Conservation (phyloP, 2,329 filamentous ascomycete genomes). For the Esteya vermicola region DNA sequence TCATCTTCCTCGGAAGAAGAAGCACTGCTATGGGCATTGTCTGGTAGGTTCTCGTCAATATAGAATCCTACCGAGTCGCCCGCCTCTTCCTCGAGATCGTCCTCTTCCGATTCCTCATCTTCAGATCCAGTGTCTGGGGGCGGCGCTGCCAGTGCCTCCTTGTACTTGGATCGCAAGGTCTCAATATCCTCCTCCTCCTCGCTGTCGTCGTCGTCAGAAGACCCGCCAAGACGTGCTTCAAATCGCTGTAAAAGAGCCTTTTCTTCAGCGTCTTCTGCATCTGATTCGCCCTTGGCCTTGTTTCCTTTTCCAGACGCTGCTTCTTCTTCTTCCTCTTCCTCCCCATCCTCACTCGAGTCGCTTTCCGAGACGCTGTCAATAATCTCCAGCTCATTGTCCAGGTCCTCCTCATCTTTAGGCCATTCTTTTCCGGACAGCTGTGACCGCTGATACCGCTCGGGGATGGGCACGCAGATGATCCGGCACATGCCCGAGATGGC, state of each 20-base stretch:
- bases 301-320: constrained; percentile 10
- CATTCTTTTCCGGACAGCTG: constrained; percentile 16
- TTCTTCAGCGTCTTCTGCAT: neutral
- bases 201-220: neutral
- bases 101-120: constrained; percentile 5
- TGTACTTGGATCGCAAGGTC: constrained; percentile 1
- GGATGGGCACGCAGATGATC: constrained; percentile 30
- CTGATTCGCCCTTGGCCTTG: neutral
- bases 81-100: constrained; percentile 7
- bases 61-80: constrained; percentile 3
- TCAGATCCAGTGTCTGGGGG: neutral
- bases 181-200: constrained; percentile 18
- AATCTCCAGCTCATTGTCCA: neutral
- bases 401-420: constrained; percentile 14
- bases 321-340: constrained; percentile 17
- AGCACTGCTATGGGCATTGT: neutral
- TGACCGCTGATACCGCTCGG: constrained; percentile 21
- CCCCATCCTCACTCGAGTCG: constrained; percentile 11
- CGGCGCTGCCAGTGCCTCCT: neutral
- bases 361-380: neutral
- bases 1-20: constrained; percentile 1
- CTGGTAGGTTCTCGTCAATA: constrained; percentile 4
- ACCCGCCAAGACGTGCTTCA: neutral
- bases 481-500: constrained; percentile 35
- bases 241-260: neutral